phyloP scores from a whole-genome alignment of 1,284 basidiomycete species.

The Ustilago sp. region DNA sequence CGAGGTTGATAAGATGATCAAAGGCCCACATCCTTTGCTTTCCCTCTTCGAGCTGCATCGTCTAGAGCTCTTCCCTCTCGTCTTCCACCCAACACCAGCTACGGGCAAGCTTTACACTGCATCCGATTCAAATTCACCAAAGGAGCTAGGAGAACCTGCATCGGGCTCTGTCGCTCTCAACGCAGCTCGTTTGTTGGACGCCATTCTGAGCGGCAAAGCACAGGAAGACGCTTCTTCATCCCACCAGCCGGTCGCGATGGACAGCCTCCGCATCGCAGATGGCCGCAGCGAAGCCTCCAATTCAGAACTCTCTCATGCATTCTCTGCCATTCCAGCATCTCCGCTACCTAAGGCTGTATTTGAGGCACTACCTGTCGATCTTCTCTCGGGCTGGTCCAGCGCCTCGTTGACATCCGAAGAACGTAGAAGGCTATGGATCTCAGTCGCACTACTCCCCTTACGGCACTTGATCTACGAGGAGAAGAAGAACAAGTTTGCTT shows the following conservation, averaged over 20 bases:
- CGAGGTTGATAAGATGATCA: conserved; percentile 70
- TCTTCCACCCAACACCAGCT: conserved; percentile 57
- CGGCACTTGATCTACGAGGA: conserved; percentile 45
- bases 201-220: conserved; percentile 25
- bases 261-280: conserved; percentile 32
- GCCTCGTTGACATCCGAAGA: conserved; percentile 31
- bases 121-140: background rate
- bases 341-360: conserved; percentile 32
- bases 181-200: conserved; percentile 46
- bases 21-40: conserved; percentile 59
- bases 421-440: conserved; percentile 54
- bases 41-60: conserved; percentile 58
- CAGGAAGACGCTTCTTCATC: conserved; percentile 12
- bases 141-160: conserved; percentile 6
- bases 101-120: conserved; percentile 26
- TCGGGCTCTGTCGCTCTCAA: conserved; percentile 39
- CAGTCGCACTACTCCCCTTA: conserved; percentile 50
- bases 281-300: conserved; percentile 6
- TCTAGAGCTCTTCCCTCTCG: conserved; percentile 57
- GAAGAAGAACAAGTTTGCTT: conserved; percentile 57
- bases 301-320: conserved; percentile 30
- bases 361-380: conserved; percentile 27
- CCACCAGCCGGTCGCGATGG: conserved; percentile 34
- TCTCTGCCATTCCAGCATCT: conserved; percentile 25
- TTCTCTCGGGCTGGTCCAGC: conserved; percentile 36